phyloP scores from a whole-genome alignment of 1,139 yeast genomes.

The Saccharomyces hybrid region DNA sequence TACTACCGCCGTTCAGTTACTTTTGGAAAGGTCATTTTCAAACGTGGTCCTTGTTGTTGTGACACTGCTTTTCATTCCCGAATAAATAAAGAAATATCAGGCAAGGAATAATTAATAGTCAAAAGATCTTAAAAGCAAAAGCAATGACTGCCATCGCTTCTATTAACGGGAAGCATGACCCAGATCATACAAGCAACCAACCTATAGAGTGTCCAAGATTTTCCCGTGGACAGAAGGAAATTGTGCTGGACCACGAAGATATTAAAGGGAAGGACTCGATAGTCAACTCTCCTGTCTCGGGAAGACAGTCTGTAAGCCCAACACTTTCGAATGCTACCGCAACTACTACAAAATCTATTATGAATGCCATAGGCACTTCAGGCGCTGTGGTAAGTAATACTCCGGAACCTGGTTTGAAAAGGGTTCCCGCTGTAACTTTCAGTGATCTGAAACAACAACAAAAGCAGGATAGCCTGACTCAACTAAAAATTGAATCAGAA shows the following conservation, averaged over 20 bases:
- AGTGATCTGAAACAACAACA: conserved; percentile 38
- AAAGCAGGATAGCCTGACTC: conserved; percentile 36
- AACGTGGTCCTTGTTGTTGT: background rate
- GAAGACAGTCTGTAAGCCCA: background rate
- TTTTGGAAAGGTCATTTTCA: background rate
- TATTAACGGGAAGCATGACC: background rate
- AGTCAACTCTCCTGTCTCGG: background rate
- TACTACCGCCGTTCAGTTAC: background rate
- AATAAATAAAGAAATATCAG: background rate
- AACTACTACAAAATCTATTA: conserved; percentile 28
- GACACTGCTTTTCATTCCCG: background rate
- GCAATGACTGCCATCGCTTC: background rate
- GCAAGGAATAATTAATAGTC: background rate
- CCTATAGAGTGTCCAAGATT: background rate
- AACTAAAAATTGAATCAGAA: background rate
- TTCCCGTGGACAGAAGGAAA: background rate
- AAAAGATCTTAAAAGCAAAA: background rate
- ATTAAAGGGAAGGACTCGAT: background rate
- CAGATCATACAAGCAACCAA: background rate
- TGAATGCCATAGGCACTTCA: conserved; percentile 31
- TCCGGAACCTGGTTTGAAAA: conserved; percentile 31
- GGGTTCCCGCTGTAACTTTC: conserved; percentile 33
- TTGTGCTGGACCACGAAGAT: background rate
- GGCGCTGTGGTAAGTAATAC: conserved; percentile 33
- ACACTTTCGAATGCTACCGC: conserved; percentile 8